Percentiles rank a stretch among this genome's conserved stretches.
Evolutionary conservation across 352 stramenopile genomes (phyloP).

Genomic region (Globisporangium alternatum): DNA sequence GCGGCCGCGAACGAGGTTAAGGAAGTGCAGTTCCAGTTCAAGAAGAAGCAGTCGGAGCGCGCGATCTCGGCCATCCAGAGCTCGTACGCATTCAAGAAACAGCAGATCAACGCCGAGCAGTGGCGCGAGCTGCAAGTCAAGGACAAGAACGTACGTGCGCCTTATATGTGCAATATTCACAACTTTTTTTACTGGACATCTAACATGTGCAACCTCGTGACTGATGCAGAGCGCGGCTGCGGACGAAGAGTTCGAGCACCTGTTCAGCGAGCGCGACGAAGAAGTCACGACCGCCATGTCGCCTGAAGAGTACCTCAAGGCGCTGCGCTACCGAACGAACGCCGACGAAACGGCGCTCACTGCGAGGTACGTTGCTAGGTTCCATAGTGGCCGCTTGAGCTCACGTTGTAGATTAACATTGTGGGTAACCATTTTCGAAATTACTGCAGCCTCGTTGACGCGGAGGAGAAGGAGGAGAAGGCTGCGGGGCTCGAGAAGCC

Average conservation of each 20-base stretch:
- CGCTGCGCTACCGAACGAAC: constrained; percentile 63
- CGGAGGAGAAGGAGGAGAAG: constrained; percentile 47
- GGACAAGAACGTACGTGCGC: constrained; percentile 54
- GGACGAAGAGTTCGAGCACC: constrained; percentile 76
- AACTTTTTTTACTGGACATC: background rate
- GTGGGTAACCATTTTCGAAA: background rate
- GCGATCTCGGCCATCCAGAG: constrained; percentile 77
- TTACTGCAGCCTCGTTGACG: constrained; percentile 25
- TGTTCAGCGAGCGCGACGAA: constrained; percentile 83
- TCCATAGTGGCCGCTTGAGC: background rate
- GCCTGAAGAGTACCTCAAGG: constrained; percentile 65
- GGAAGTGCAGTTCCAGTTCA: constrained; percentile 87
- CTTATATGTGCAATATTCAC: background rate
- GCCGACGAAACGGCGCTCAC: constrained; percentile 22
- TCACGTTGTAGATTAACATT: background rate
- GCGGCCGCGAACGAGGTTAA: constrained; percentile 52
- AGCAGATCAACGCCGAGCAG: constrained; percentile 76
- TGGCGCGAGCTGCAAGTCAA: constrained; percentile 75
- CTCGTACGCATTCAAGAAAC: constrained; percentile 82
- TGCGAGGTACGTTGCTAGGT: constrained; percentile 25
- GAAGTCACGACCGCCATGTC: constrained; percentile 71
- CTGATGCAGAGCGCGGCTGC: constrained; percentile 21
- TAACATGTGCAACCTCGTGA: background rate
- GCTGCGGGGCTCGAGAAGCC: constrained; percentile 11
- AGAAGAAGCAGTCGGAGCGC: constrained; percentile 83